phyloP scores from a whole-genome alignment of 2,329 filamentous ascomycete genomes.

The Cercospora zeina region DNA sequence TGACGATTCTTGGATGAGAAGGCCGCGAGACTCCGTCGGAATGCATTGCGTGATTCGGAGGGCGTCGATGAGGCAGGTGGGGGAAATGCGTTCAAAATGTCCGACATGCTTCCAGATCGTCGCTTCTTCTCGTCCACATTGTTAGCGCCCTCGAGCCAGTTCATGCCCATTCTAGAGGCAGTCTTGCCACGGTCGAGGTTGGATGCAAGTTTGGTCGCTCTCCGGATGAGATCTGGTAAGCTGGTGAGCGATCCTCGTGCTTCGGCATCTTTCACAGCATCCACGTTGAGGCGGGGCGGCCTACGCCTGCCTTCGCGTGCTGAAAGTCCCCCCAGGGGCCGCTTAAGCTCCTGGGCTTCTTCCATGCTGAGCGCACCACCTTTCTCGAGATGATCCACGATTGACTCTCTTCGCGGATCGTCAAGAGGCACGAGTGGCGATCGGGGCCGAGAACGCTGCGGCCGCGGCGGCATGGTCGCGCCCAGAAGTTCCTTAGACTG shows the following conservation, averaged over 20 bases:
- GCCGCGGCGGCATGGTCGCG: slow-evolving; percentile 22
- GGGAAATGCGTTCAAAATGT: slow-evolving; percentile 66
- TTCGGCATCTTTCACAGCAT: slow-evolving; percentile 78
- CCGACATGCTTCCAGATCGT: slow-evolving; percentile 58
- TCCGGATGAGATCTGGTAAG: slow-evolving; percentile 82
- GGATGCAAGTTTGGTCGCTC: slow-evolving; percentile 81
- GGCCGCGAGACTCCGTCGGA: slow-evolving; percentile 7
- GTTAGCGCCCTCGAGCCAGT: slow-evolving; percentile 47
- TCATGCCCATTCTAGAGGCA: slow-evolving; percentile 58
- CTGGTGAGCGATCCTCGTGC: slow-evolving; percentile 87
- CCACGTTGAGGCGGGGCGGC: slow-evolving; percentile 77
- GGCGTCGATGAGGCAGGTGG: slow-evolving; percentile 51
- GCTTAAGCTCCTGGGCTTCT: slow-evolving; percentile 38
- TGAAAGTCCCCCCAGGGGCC: slow-evolving; percentile 39
- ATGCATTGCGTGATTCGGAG: slow-evolving; percentile 28
- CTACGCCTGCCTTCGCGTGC: slow-evolving; percentile 47
- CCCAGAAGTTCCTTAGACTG: slow-evolving; percentile 31
- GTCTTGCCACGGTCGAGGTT: slow-evolving; percentile 82
- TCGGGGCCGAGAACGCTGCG: slow-evolving; percentile 24
- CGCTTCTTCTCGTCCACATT: slow-evolving; percentile 33
- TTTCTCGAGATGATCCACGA: slow-evolving; percentile 37
- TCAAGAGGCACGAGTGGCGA: slow-evolving; percentile 32
- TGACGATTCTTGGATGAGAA: slow-evolving; percentile 26
- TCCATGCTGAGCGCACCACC: slow-evolving; percentile 38
- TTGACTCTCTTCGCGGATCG: slow-evolving; percentile 35